These are phyloP conservation scores for Sporothrix sp. DNA, from an alignment of 2,329 filamentous ascomycete genomes.

Conservation along the genomic window DNA sequence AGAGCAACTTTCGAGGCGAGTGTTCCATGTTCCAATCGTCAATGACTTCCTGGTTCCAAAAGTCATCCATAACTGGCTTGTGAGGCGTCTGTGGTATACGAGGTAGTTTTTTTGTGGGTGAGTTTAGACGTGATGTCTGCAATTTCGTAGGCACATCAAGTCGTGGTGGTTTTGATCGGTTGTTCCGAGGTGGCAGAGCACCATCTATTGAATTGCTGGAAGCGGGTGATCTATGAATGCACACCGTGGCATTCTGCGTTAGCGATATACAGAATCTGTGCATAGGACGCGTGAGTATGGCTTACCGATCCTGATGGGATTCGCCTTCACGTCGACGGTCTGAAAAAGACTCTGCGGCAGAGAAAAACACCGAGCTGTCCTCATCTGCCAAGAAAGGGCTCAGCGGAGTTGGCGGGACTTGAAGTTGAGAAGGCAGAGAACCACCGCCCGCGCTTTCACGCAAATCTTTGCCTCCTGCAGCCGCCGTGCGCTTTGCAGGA, in stretches of 20 bases:
- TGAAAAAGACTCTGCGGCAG: slow-evolving; percentile 12
- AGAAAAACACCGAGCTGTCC: slow-evolving; percentile 16
- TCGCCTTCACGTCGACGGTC: neutral
- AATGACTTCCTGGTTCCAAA: slow-evolving; percentile 49
- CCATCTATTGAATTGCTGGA: too few species aligned
- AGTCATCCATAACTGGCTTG: slow-evolving; percentile 43
- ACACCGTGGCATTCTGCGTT: too few species aligned
- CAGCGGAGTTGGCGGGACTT: too few species aligned
- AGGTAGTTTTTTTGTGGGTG: slow-evolving; percentile 26
- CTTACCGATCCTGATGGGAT: slow-evolving; percentile 6
- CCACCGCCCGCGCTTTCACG: neutral
- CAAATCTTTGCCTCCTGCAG: neutral
- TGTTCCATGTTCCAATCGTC: slow-evolving; percentile 57
- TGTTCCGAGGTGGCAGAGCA: neutral
- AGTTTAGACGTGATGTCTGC: slow-evolving; percentile 20
- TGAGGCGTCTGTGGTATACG: slow-evolving; percentile 46
- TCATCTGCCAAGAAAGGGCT: too few species aligned
- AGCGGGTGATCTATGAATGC: too few species aligned
- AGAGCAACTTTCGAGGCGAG: slow-evolving; percentile 26
- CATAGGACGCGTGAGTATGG: too few species aligned
- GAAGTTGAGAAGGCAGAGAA: too few species aligned
- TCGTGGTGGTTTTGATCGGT: slow-evolving; percentile 17
- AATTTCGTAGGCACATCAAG: slow-evolving; percentile 14
- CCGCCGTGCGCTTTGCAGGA: neutral
- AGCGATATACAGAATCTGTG: too few species aligned